Evolutionary conservation across 2,329 filamentous ascomycete genomes (phyloP).

Genomic region (Aquanectria penicillioides): DNA sequence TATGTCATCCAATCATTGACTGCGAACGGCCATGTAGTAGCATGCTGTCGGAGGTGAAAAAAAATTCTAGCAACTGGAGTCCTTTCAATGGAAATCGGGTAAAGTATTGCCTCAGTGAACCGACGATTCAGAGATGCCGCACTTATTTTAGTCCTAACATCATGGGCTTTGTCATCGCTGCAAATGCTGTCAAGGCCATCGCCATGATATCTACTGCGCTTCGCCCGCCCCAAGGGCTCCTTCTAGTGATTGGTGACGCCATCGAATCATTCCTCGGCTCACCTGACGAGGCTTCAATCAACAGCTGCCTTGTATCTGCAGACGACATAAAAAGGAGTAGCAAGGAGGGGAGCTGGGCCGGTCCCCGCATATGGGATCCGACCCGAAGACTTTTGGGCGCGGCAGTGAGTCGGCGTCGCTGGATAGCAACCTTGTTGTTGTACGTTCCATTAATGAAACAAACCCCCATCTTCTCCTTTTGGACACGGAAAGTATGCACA

Average conservation of each 20-base stretch:
- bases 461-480: not conserved
- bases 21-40: not conserved
- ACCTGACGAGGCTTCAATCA: conserved; percentile 1
- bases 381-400: not conserved
- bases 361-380: not conserved
- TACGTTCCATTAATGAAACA: not conserved
- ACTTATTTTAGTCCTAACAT: conserved; percentile 11
- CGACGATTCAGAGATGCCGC: not conserved
- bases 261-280: conserved; percentile 12
- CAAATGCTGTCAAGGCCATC: conserved; percentile 9
- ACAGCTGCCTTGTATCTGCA: conserved; percentile 12
- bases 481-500: not conserved
- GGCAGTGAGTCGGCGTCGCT: conserved; percentile 15
- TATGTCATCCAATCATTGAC: not conserved
- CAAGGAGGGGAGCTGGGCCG: not conserved
- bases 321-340: not conserved
- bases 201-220: conserved; percentile 7
- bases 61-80: conserved; percentile 4
- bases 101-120: conserved; percentile 18
- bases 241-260: conserved; percentile 22
- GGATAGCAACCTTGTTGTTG: conserved; percentile 3
- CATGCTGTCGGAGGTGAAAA: not conserved
- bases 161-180: not conserved
- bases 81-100: not conserved
- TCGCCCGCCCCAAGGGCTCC: conserved; percentile 5